Evolutionary conservation across 257 asterid species (phyloP), one percentile per base, ranked within the genome.

Genomic region (Salvia hispanica): DNA sequence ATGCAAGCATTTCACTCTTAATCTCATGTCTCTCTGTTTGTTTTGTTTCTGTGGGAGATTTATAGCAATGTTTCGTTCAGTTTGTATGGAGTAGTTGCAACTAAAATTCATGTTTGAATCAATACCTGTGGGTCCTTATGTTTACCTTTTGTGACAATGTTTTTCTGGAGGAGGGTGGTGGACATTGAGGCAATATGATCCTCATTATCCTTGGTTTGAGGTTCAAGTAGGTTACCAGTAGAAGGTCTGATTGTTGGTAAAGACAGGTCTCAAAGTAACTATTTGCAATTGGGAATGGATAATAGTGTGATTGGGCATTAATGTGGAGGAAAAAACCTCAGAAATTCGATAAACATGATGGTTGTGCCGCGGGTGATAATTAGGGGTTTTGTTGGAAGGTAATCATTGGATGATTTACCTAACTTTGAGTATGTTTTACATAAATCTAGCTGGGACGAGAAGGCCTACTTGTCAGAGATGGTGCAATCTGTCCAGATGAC

Each of bases 1-100:
- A 39, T 51, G 9, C 67, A 45, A 54, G 65, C 36, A 28, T 37
- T 58, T 60, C 15, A 53, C 34, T 50, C 45, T 72, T 55, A 36
- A 64, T 57, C 16, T 15, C 40, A 11, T 31, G 43, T 64, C 66
- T 36, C 33, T 51, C 25, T 62, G 51, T 57, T 9, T 16, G 5
- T 48, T 66, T n/a, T 13, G 2, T 13, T 18, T 50, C 37, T 21
- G 36, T 7, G 5, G 7, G 34, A 45, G 16, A 51, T 51, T 14
- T 55, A 25, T 28, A 45, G 10, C 55, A 33, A 44, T 63, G n/a
- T 63, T 63, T 31, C 53, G 2, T 2, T 31, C 31, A 63, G 59
- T 54, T 47, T 62, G 58, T 25, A 47, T 28, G 56, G 45, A 7
- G 52, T 58, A 65, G 62, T 14, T 13, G 5, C 64, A 16, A 43